Base-by-base conservation (phyloP, 148 eudicot species). In the Simmondsia chinensis region DNA sequence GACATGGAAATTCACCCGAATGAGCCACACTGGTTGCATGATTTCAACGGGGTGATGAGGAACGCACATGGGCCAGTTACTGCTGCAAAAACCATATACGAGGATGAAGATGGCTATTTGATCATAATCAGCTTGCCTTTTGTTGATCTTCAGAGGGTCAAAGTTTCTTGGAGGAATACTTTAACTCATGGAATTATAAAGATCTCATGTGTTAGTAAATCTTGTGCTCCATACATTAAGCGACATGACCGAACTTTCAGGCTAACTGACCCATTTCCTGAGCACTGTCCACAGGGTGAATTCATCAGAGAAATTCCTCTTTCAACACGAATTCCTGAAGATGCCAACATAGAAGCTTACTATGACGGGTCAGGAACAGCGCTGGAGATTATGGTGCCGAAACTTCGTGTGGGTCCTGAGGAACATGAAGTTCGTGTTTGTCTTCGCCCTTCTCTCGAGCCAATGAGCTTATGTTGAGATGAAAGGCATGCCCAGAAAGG, bases 121-220 rank as follows among this genome's bases (percentile, higher is more conserved):
- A 69, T 76, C 33, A 52, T 76, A 4, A 68, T 76, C 20, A 76
- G 78, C 48, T 36, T 76, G 22, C 83, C 83, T 16, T 69, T 69
- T 43, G 69, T 64, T 34, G 78, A 76, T 69, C 64, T 54, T 4
- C 62, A 62, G 9, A 54, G 57, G 52, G 71, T 76, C 14, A 65
- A 72, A 65, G 83, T 76, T n/a, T 57, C 78, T 28, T 76, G 83
- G 83, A 61, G 63, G 58, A 76, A 76, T 51, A 72, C 66, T 21
- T 45, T 50, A 13, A 37, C 75, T 5, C 70, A 76, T 25, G 78
- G 83, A 20, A 40, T 76, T 10, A 72, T 76, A 17, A 76, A 76
- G 52, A 54, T 76, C 1, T 46, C 72, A 14, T 72, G 78, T 54
- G 61, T 59, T 13, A 76, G 83, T 43, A 76, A 64, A 12, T 69